These are phyloP conservation scores for Pulveroboletus sp. DNA, from an alignment of 768 basidiomycete genomes.

Conservation along the genomic window DNA sequence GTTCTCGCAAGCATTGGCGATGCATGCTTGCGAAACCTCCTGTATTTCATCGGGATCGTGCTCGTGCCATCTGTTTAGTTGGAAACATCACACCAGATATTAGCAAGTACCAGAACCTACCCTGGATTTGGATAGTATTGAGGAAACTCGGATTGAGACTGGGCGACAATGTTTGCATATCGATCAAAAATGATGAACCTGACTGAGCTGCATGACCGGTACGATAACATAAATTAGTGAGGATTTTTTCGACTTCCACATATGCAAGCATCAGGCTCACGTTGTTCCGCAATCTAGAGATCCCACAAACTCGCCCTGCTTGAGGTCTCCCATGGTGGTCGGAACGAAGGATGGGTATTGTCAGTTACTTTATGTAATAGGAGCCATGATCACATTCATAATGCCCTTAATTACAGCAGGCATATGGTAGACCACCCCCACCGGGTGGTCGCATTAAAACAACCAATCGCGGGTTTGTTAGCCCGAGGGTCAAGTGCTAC, in stretches of 20 bases:
- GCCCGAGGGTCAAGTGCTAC: not conserved
- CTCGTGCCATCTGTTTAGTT: constrained; percentile 77
- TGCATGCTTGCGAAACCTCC: constrained; percentile 66
- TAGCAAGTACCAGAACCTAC: constrained; percentile 33
- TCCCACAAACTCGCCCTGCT: constrained; percentile 80
- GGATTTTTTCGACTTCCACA: not conserved
- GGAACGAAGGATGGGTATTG: not conserved
- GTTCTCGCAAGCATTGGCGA: constrained; percentile 62
- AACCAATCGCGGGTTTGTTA: not conserved
- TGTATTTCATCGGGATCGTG: constrained; percentile 87
- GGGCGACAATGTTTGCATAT: constrained; percentile 79
- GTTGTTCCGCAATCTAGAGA: constrained; percentile 95
- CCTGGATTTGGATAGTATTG: constrained; percentile 91
- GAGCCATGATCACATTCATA: not conserved
- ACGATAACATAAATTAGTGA: constrained; percentile 3
- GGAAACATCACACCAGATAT: not conserved
- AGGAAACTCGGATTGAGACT: constrained; percentile 89
- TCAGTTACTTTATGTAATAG: not conserved
- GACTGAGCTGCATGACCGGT: constrained; percentile 55
- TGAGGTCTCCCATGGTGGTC: constrained; percentile 35
- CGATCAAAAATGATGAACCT: constrained; percentile 90
- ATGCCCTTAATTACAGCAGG: not conserved
- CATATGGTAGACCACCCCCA: no score
- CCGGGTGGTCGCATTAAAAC: not conserved
- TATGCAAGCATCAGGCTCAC: constrained; percentile 42